phyloP scores from a whole-genome alignment of 2,329 filamentous ascomycete species.

The Cadophora luteo-olivacea region DNA sequence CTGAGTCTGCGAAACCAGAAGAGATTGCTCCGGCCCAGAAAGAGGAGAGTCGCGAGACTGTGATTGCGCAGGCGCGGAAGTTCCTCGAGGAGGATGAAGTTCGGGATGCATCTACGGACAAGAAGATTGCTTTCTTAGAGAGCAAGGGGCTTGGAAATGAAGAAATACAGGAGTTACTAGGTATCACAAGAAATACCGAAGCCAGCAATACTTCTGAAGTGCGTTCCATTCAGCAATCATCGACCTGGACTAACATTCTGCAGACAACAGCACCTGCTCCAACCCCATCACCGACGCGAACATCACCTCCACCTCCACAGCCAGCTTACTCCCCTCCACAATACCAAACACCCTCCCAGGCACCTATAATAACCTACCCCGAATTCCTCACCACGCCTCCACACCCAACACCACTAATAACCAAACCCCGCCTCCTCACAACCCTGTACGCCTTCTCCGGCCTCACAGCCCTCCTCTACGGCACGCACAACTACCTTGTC shows the following conservation, averaged over 20 bases:
- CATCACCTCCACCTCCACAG: conserved; percentile 23
- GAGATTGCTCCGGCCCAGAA: conserved; percentile 21
- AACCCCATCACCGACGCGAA: conserved; percentile 10
- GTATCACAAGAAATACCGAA: conserved; percentile 41
- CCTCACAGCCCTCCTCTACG: conserved; percentile 71
- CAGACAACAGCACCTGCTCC: conserved; percentile 13
- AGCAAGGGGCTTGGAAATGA: conserved; percentile 74
- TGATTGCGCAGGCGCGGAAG: conserved; percentile 71
- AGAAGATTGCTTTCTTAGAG: conserved; percentile 78
- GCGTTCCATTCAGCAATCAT: conserved; percentile 6
- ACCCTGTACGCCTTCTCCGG: conserved; percentile 64
- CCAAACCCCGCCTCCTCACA: conserved; percentile 62
- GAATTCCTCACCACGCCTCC: conserved; percentile 68
- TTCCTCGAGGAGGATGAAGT: conserved; percentile 82
- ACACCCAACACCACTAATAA: conserved; percentile 66
- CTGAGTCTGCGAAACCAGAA: conserved; percentile 19
- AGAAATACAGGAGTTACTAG: conserved; percentile 73
- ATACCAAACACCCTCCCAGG: conserved; percentile 49
- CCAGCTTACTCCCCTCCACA: conserved; percentile 44
- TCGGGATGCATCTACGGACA: conserved; percentile 69
- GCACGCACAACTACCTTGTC: conserved; percentile 72
- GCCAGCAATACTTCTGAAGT: conserved; percentile 27
- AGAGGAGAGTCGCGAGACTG: conserved; percentile 35
- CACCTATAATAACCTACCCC: conserved; percentile 72
- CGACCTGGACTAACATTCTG: background rate